A percentile compares a stretch with the other conserved stretches of the same genome.
Evolutionary conservation across 2,329 filamentous ascomycete species (phyloP).

Genomic region (Exophiala spinifera): DNA sequence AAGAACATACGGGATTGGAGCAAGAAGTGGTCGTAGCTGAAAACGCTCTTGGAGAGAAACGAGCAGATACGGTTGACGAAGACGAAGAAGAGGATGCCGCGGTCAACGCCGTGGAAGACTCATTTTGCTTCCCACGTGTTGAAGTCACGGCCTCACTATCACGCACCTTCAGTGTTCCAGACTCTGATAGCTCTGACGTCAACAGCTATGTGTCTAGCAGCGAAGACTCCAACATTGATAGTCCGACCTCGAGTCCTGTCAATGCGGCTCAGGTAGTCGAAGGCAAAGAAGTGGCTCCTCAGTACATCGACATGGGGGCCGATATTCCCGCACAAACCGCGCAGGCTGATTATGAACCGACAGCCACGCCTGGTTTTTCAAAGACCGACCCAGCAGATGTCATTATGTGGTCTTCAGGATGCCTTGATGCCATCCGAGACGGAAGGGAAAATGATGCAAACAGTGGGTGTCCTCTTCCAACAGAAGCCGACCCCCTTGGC

Average conservation of each 20-base stretch:
- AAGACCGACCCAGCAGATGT: background rate
- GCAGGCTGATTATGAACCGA: too few relatives aligned
- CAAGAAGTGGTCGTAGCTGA: background rate
- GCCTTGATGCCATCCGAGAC: background rate
- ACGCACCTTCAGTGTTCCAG: constrained; percentile 21
- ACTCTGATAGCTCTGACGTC: constrained; percentile 14
- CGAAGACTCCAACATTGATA: constrained; percentile 13
- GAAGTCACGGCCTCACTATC: constrained; percentile 17
- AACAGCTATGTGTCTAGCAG: constrained; percentile 11
- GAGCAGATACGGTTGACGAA: background rate
- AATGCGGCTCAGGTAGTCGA: background rate
- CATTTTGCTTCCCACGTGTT: constrained; percentile 18
- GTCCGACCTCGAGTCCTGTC: constrained; percentile 16
- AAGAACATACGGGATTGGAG: background rate
- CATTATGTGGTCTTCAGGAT: background rate
- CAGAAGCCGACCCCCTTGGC: too few relatives aligned
- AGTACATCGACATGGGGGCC: background rate
- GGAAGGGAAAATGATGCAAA: background rate
- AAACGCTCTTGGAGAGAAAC: background rate
- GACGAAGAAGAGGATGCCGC: constrained; percentile 9
- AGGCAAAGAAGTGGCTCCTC: background rate
- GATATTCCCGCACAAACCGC: too few relatives aligned
- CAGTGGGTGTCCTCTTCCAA: background rate
- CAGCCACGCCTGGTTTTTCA: too few relatives aligned
- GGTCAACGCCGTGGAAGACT: constrained; percentile 21